Percentiles rank a stretch among this genome's conserved stretches.
Evolutionary conservation across 345 rosid species (phyloP).

Genomic region (Aethionema arabicum): DNA sequence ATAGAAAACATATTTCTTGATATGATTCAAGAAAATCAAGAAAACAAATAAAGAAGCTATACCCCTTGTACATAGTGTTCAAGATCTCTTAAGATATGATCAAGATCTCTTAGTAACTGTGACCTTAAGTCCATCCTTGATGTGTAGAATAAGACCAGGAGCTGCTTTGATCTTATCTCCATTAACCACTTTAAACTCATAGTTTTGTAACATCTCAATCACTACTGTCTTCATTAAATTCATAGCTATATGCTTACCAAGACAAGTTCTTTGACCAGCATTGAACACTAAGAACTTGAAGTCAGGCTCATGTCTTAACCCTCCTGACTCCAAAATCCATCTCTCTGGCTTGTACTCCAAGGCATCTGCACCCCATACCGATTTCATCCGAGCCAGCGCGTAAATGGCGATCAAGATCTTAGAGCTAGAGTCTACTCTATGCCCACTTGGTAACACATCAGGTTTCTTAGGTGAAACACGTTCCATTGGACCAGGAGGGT

Average conservation of each 20-base stretch:
- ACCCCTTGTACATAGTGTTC: too few relatives aligned
- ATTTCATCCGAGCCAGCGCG: slow-evolving; percentile 29
- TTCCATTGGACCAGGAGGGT: slow-evolving; percentile 26
- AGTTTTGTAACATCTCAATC: neutral
- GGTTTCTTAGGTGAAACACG: neutral
- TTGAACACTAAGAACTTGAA: neutral
- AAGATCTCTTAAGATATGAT: too few relatives aligned
- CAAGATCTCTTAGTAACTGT: neutral
- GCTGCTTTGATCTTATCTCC: neutral
- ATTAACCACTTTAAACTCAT: neutral
- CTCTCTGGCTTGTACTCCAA: slow-evolving; percentile 26
- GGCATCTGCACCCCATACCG: slow-evolving; percentile 17
- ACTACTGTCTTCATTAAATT: neutral
- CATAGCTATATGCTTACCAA: neutral
- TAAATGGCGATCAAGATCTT: slow-evolving; percentile 13
- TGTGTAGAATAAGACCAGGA: neutral
- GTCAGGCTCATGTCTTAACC: neutral
- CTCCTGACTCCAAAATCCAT: neutral
- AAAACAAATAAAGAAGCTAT: too few relatives aligned
- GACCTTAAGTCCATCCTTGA: neutral
- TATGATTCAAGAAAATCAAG: too few relatives aligned
- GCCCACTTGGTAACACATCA: slow-evolving; percentile 31
- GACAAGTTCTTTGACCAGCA: neutral
- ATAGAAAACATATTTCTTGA: too few relatives aligned
- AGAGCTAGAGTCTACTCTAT: slow-evolving; percentile 7